Evolutionary conservation across 441 rosid genomes (phyloP).

Genomic region (Viola pubescens): DNA sequence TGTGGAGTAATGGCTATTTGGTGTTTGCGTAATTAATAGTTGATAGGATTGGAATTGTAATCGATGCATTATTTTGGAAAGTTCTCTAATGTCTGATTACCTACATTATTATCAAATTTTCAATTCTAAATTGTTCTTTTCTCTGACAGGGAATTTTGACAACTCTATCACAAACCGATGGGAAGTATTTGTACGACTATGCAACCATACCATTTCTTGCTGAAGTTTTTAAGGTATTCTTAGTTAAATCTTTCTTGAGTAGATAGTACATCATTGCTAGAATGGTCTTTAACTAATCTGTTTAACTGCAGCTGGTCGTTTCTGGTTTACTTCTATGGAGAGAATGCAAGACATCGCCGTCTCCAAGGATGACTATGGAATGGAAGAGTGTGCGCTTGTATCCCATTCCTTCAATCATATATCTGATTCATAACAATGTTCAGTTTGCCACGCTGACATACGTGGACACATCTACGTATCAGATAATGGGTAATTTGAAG

Average conservation of each 20-base stretch:
- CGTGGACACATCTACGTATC: slow-evolving; percentile 73
- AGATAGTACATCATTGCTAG: too few relatives aligned
- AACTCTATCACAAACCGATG: too few relatives aligned
- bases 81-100: too few relatives aligned
- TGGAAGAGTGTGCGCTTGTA: slow-evolving; percentile 63
- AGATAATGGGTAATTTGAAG: slow-evolving; percentile 83
- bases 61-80: too few relatives aligned
- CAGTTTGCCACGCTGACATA: slow-evolving; percentile 70
- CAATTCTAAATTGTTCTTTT: not conserved
- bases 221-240: slow-evolving; percentile 48
- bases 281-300: too few relatives aligned
- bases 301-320: slow-evolving; percentile 42
- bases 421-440: slow-evolving; percentile 67
- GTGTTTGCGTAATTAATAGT: too few relatives aligned
- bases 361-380: slow-evolving; percentile 55
- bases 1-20: too few relatives aligned
- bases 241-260: too few relatives aligned
- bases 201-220: slow-evolving; percentile 76
- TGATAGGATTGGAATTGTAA: too few relatives aligned
- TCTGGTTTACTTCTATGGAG: slow-evolving; percentile 58
- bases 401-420: slow-evolving; percentile 65
- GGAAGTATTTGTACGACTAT: slow-evolving; percentile 58
- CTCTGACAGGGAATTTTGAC: slow-evolving; percentile 53
- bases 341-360: slow-evolving; percentile 34
- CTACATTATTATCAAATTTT: not conserved